Evolutionary conservation across 768 basidiomycete genomes (phyloP), one percentile per base, ranked within the genome.

Genomic region (Rhodotorula paludigena): DNA sequence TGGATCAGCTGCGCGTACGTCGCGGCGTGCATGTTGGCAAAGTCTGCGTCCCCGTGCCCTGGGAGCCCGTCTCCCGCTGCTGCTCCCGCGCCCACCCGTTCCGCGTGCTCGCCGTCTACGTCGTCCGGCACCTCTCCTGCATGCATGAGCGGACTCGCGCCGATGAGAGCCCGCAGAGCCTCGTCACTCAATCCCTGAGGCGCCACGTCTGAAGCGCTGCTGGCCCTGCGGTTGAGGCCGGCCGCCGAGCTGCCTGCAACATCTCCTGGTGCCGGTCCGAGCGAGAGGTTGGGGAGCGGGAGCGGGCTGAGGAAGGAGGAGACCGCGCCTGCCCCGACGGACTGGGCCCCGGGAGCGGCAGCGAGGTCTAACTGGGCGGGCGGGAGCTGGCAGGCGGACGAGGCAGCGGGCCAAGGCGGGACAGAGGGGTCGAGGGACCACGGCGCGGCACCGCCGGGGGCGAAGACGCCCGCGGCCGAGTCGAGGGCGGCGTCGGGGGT

Each of bases 1-100:
- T 57, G 21, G 44, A 58, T 32, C 15, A 58, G 44, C 23, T 58
- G 42, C 44, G 57, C 44, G 57, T 58, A 58, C 21, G 44, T 45
- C 44, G 32, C 44, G 10, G 44, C 44, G 25, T 20, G 30, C 23
- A 42, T 57, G 55, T 30, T 23, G 28, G 55, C 21, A 28, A 57
- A 57, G 2, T 38, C 16, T 0, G 54, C 9, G 32, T 32, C 32
- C 8, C 23, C 23, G 52, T 35, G 2, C 28, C 5, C 21, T 33
- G n/a, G n/a, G n/a, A n/a, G n/a, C n/a, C 14, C 16, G 2, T 35
- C 21, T 16, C 30, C 51, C 20, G 16, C 18, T 5, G 33, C 51
- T 15, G n/a, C 28, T 11, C 44, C 44, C 3, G 8, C 42, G 18
- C 20, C 42, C 3, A 44, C 16, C 9, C 16, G 14, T 1, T 5